phyloP scores from a whole-genome alignment of 2,329 filamentous ascomycete species.

The Fusarium sulawesiense region DNA sequence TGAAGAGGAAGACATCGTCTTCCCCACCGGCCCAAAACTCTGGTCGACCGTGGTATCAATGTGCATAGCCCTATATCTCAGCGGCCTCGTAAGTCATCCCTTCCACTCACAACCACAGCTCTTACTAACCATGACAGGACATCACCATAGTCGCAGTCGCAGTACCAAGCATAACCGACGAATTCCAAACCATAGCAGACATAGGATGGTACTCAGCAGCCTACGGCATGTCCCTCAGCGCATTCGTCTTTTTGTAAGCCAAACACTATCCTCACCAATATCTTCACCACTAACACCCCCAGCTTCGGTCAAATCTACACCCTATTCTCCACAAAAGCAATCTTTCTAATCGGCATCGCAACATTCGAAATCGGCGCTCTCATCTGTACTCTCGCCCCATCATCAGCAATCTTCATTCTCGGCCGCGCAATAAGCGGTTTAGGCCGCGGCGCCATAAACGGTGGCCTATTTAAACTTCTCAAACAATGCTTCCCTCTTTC shows the following conservation, averaged over 20 bases:
- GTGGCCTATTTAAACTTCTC: constrained; percentile 41
- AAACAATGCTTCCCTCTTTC: constrained; percentile 40
- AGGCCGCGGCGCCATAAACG: constrained; percentile 45
- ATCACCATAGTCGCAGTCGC: constrained; percentile 40
- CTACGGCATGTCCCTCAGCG: constrained; percentile 43
- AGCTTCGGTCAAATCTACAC: constrained; percentile 49
- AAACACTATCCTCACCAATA: too few relatives aligned
- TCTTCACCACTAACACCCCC: not conserved
- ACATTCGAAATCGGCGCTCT: constrained; percentile 51
- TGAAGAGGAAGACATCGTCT: not conserved
- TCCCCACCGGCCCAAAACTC: constrained; percentile 36
- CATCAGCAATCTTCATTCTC: constrained; percentile 51
- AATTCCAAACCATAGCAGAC: constrained; percentile 42
- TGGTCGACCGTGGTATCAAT: constrained; percentile 44
- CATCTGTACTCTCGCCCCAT: constrained; percentile 51
- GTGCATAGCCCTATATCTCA: constrained; percentile 39
- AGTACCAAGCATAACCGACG: constrained; percentile 41
- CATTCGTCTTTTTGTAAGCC: constrained; percentile 40
- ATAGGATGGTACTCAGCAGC: constrained; percentile 46
- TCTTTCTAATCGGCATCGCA: constrained; percentile 46
- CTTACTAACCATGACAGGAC: constrained; percentile 1
- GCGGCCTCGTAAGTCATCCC: constrained; percentile 24
- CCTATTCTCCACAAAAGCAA: constrained; percentile 46
- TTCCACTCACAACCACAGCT: fast-evolving
- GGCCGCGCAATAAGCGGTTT: constrained; percentile 53